Percentiles rank a stretch among this genome's conserved stretches.
phyloP scores from a whole-genome alignment of 441 rosid genomes.

The Kokia cookei region DNA sequence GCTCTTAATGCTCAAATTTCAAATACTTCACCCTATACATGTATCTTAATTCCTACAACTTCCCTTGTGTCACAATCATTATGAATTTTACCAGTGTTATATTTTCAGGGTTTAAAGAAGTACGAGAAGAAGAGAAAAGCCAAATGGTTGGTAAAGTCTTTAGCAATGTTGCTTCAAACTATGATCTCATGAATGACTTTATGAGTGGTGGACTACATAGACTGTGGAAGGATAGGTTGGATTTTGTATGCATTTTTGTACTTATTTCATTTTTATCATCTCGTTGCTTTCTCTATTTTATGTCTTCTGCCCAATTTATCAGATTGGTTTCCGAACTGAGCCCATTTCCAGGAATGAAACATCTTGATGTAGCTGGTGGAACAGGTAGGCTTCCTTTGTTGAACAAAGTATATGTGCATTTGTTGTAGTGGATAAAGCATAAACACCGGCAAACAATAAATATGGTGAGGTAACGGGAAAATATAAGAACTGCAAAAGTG shows the following conservation, averaged over 20 bases:
- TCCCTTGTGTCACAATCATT: not conserved
- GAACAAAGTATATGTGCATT: not conserved
- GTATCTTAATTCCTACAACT: not conserved
- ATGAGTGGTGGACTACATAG: slow-evolving; percentile 95
- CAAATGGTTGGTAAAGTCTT: slow-evolving; percentile 80
- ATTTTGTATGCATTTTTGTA: not conserved
- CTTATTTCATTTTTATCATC: not conserved
- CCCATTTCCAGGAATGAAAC: slow-evolving; percentile 94
- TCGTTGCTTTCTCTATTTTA: not conserved
- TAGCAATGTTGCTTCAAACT: slow-evolving; percentile 81
- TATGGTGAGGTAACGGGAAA: not conserved
- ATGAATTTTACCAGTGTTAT: not conserved
- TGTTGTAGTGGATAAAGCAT: not conserved
- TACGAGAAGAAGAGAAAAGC: slow-evolving; percentile 80
- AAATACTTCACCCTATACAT: not conserved
- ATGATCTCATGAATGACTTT: slow-evolving; percentile 95
- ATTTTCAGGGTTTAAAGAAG: slow-evolving; percentile 78
- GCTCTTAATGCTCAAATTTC: not conserved
- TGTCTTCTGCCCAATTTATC: slow-evolving; percentile 14
- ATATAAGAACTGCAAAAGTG: not conserved
- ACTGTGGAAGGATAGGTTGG: slow-evolving; percentile 94
- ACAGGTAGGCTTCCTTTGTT: slow-evolving; percentile 42
- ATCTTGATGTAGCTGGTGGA: slow-evolving; percentile 99
- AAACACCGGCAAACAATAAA: not conserved
- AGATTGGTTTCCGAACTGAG: slow-evolving; percentile 80